Base-by-base conservation (phyloP, 31 red algal species). In the Porphyra umbilicalis region DNA sequence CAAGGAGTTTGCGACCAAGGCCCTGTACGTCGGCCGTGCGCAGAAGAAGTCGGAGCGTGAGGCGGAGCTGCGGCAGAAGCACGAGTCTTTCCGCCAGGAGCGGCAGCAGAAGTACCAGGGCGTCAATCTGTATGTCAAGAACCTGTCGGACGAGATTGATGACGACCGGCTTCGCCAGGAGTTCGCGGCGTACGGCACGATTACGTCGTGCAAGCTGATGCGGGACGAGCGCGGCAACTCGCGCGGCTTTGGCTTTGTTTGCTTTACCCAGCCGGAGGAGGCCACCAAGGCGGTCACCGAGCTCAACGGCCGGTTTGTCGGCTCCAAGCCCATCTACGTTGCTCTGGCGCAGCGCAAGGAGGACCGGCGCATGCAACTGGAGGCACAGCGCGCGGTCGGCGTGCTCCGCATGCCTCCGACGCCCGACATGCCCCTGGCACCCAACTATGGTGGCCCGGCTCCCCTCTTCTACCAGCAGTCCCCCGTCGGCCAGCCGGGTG, bases 11-110 rank as follows among this genome's bases (percentile, higher is more conserved):
- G 79, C 77, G 18, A 86, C 89, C 39, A 94, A 94, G 81, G 79
- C 35, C 8, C 76, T 99, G 29, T 90, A 91, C 76, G 94, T 99
- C 25, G 85, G 90, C 36, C 89, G 92, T 10, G 94, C 97, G 36
- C 97, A 99, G 86, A 99, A 97, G 89, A 99, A 99, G 90, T 83
- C 94, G 37, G 94, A 92, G 44, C 93, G 97, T 39, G 97, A 99
- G 79, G 86, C 91, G 39, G 94, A 94, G 81, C 85, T 99, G 29
- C 85, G 97, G 16, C 80, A 78, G 74, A 94, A 97, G 82, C 87
- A 89, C 57, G 97, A 99, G 76, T 86, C 85, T 71, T 35, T 88
- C 29, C 79, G 88, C 9, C 84, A 81, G 75, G 97, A 99, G 75
- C 86, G 94, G 9, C 85, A 92, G 57, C 89, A 94, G 80, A 99